Percentiles rank a stretch among this genome's conserved stretches.
phyloP scores from a whole-genome alignment of 2,329 filamentous ascomycete genomes.

The Ophiosphaerella narmari region DNA sequence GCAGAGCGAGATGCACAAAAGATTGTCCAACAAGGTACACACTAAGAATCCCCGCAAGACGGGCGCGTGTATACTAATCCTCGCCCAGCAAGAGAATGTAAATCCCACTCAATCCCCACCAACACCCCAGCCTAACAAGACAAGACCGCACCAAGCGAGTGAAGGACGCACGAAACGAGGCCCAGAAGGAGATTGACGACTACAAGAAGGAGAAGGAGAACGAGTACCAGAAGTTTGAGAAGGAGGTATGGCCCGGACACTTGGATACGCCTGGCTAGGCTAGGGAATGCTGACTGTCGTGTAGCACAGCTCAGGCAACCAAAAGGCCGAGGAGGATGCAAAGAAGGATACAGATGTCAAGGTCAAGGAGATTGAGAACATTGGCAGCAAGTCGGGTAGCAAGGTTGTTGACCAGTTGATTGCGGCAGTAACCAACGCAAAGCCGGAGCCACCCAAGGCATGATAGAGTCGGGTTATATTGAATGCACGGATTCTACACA shows the following conservation, averaged over 20 bases:
- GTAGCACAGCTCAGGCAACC: slow-evolving; percentile 91
- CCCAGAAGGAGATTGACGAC: slow-evolving; percentile 95
- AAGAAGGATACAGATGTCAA: slow-evolving; percentile 79
- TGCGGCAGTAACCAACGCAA: slow-evolving; percentile 80
- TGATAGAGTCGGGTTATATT: too few relatives aligned
- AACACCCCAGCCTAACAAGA: slow-evolving; percentile 20
- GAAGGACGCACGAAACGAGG: slow-evolving; percentile 93
- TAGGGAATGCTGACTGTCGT: slow-evolving; percentile 18
- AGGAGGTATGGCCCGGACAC: slow-evolving; percentile 63
- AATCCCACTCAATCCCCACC: slow-evolving; percentile 19
- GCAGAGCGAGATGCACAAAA: slow-evolving; percentile 98
- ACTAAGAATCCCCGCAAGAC: too few relatives aligned
- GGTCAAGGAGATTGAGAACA: slow-evolving; percentile 78
- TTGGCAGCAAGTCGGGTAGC: slow-evolving; percentile 77
- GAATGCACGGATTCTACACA: neutral
- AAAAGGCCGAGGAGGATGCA: slow-evolving; percentile 71
- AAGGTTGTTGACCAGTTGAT: slow-evolving; percentile 84
- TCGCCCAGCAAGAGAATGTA: slow-evolving; percentile 81
- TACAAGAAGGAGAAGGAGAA: slow-evolving; percentile 89
- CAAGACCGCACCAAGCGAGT: slow-evolving; percentile 93
- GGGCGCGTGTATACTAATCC: slow-evolving; percentile 16
- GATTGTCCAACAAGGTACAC: slow-evolving; percentile 93
- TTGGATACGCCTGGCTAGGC: neutral
- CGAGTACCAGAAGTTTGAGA: slow-evolving; percentile 94
- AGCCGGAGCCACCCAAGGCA: slow-evolving; percentile 67